Evolutionary conservation across 805 yeast genomes (phyloP), one percentile per base, ranked within the genome.

Genomic region (Saccharomycopsis sp.): DNA sequence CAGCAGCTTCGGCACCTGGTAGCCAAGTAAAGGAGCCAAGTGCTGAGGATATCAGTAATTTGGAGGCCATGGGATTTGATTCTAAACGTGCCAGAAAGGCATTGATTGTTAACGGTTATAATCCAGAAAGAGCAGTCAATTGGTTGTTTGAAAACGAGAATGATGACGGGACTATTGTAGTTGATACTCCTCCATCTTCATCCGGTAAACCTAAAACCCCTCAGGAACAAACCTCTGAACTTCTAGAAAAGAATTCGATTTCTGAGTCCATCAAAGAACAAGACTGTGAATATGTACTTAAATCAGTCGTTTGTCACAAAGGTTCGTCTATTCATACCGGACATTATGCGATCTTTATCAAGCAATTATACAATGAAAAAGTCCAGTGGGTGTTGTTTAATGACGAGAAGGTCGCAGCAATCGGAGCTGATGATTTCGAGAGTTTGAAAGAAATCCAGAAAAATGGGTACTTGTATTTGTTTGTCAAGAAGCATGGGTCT

Each of bases 311-410:
- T 15, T 90, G 97, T 68, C 97, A 91, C 70, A 92, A 91, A 69
- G 97, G 97, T 5, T 77, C 83, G 1, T 86, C 96, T 12, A 86
- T 89, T 1, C 97, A 92, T 64, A 88, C 96, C 0, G 97, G 97
- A 0, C 97, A 91, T 69, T 91, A 91, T 70, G 97, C 92, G 47
- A 88, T 85, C 0, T 91, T 87, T 66, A 75, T 88, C 35, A 79
- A 76, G 58, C 80, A 81, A 60, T 56, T 55, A 1, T 58, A 70
- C 1, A 73, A 73, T 1, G 78, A 75, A 1, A 69, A 65, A 56
- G 67, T 62, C 12, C 73, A 75, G 56, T 90, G 96, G 96, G 85
- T 86, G 1, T 73, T 91, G 50, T 92, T 83, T 73, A 91, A 91
- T 68, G 97, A 91, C 68, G 97, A 91, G 65, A 90, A 89, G 70